Evolutionary conservation across 1,139 yeast species (phyloP).

Genomic region (Chernovozyma sophiae-reginae): DNA sequence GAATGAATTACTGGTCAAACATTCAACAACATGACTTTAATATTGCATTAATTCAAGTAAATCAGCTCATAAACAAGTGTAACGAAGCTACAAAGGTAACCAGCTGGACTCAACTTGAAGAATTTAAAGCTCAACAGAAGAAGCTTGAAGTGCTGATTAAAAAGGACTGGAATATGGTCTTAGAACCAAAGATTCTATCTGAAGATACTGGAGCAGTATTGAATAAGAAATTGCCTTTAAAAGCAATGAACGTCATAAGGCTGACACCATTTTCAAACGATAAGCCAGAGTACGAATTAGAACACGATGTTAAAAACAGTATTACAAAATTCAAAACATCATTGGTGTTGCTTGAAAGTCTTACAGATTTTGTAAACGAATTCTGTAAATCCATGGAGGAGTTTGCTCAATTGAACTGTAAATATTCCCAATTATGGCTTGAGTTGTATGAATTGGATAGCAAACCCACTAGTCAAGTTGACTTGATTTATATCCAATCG

Average conservation of each 20-base stretch:
- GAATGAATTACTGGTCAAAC: slow-evolving; percentile 1
- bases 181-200: background rate
- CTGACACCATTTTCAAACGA: too few relatives aligned
- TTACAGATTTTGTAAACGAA: background rate
- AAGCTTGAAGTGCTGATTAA: too few relatives aligned
- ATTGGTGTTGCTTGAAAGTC: background rate
- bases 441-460: background rate
- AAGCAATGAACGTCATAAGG: too few relatives aligned
- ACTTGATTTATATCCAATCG: background rate
- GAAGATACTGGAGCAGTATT: background rate
- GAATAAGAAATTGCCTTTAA: too few relatives aligned
- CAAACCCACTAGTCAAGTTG: background rate
- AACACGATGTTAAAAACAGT: background rate
- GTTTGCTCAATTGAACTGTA: background rate
- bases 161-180: background rate
- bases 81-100: slow-evolving; percentile 5
- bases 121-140: background rate
- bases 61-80: slow-evolving; percentile 12
- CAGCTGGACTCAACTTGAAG: background rate
- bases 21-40: slow-evolving; percentile 11
- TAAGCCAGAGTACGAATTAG: too few relatives aligned
- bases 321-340: background rate
- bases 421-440: background rate
- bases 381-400: background rate
- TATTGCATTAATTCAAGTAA: slow-evolving; percentile 15